phyloP scores from a whole-genome alignment of 139 green algal genomes.

The Tetratostichococcus sp. region DNA sequence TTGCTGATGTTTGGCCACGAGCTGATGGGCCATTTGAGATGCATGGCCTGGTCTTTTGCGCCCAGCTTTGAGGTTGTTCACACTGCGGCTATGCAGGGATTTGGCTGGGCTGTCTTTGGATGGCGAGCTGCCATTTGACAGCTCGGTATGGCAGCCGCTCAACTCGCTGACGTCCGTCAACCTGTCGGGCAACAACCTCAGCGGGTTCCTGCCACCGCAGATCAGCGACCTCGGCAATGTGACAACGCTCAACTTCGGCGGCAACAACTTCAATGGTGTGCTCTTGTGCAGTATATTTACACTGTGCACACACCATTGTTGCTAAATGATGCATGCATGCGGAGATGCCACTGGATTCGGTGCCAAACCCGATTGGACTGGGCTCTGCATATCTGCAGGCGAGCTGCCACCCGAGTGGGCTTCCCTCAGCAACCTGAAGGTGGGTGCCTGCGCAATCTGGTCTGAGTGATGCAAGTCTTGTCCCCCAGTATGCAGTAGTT shows the following conservation, averaged over 20 bases:
- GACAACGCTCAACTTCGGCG: conserved; percentile 20
- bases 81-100: conserved; percentile 1
- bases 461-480: too few species aligned
- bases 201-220: conserved; percentile 28
- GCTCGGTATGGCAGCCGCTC: conserved; percentile 18
- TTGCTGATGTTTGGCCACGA: too few species aligned
- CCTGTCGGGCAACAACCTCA: conserved; percentile 15
- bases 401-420: conserved; percentile 24
- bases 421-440: conserved; percentile 18
- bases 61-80: too few species aligned
- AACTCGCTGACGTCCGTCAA: conserved; percentile 20
- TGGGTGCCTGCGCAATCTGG: too few species aligned
- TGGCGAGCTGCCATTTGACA: conserved; percentile 31
- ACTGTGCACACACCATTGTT: too few species aligned
- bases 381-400: background rate
- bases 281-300: too few species aligned
- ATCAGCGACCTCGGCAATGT: conserved; percentile 19
- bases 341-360: too few species aligned
- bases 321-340: too few species aligned
- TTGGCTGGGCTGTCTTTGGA: conserved; percentile 10
- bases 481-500: too few species aligned
- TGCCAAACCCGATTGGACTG: too few species aligned
- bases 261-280: conserved; percentile 24
- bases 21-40: too few species aligned
- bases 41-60: too few species aligned